Evolutionary conservation across 345 rosid species (phyloP), one percentile per base, ranked within the genome.

Genomic region (Xanthoceras sorbifolium): DNA sequence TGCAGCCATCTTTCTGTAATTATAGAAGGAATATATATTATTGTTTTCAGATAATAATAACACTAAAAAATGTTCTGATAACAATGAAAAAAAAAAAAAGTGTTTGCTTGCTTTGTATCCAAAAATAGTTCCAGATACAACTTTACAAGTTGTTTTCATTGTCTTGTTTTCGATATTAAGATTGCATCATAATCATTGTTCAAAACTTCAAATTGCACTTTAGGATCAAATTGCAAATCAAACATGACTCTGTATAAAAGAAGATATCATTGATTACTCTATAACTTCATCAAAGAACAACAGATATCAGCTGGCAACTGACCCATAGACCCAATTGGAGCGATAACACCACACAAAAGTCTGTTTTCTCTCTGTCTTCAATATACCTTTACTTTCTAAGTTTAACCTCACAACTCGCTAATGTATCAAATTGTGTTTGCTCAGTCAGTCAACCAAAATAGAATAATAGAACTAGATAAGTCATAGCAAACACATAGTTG

Each of bases 21-120:
- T 5, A 71, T 31, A 71, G 26, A 71, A 71, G 75, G 48, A 36
- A 57, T 15, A 67, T 23, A 22, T 6, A 66, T 5, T 46, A 46
- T 46, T 14, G 52, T 46, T 46, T 38, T 14, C 52, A 46, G 52
- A 46, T 46, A 46, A 2, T 46, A 46, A 18, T 46, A 46, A 14
- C 52, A 46, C 17, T 3, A 46, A 46, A 46, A 46, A 46, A 14
- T 46, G 52, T 46, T 46, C 1, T 46, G 40, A 36, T 36, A 36
- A 36, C 40, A n/a, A n/a, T n/a, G n/a, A n/a, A n/a, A 0, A 36
- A 36, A 36, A 4, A 36, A 36, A 36, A 0, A 36, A 36, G 40
- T 5, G 40, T 5, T 36, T 5, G 40, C n/a, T n/a, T n/a, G 40
- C 8, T 36, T 36, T 4, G 40, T 36, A 36, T 36, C 40, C 40